Conservation (phyloP, 163 green algal genomes). For the Volvox carteri region DNA sequence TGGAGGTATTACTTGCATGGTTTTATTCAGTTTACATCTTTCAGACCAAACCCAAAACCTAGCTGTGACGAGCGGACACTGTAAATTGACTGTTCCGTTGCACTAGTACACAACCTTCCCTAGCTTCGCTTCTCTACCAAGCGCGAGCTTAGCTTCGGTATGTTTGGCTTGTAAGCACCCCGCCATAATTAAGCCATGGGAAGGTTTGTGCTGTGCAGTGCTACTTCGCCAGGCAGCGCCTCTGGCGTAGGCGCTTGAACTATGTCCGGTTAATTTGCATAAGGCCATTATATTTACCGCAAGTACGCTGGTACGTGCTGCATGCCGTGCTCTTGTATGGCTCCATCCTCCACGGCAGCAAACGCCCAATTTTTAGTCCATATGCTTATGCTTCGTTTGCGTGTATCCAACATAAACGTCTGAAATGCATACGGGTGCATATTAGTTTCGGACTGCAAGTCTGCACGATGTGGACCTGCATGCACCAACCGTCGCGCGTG, state of each 20-base stretch:
- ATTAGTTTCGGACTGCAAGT: no score
- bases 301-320: neutral
- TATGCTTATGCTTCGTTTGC: no score
- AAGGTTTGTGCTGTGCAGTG: constrained; percentile 1
- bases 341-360: neutral
- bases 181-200: no score
- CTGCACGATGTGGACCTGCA: no score
- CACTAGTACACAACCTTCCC: no score
- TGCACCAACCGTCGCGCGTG: no score
- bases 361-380: neutral
- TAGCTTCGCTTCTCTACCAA: no score
- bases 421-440: no score
- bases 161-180: no score
- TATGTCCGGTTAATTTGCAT: neutral
- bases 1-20: neutral
- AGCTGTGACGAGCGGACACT: neutral
- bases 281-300: neutral
- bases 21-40: neutral
- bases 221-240: no score
- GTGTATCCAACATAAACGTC: no score
- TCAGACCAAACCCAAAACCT: neutral
- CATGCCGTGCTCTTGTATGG: neutral
- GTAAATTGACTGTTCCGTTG: neutral
- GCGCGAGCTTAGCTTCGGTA: no score
- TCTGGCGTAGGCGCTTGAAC: neutral